A percentile compares a stretch with the other conserved stretches of the same genome.
phyloP scores from a whole-genome alignment of 192 early-diverging fungal species.

The Paraglomus brasilianum region DNA sequence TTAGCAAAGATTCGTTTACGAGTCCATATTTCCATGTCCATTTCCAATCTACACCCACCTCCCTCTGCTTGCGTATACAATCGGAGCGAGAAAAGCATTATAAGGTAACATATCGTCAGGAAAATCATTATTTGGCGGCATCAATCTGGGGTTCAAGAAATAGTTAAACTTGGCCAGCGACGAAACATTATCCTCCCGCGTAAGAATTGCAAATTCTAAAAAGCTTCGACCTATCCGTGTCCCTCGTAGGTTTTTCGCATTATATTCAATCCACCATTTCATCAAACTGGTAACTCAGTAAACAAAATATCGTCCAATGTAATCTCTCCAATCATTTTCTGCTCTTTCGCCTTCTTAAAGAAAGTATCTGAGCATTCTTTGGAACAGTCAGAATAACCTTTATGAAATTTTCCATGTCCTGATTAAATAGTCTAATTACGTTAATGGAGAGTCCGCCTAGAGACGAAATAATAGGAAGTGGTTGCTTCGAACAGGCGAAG shows the following conservation, averaged over 20 bases:
- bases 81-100: too few species aligned
- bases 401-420: constrained; percentile 58
- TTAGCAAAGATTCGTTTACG: too few species aligned
- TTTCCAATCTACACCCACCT: too few species aligned
- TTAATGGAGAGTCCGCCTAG: constrained; percentile 57
- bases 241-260: constrained; percentile 14
- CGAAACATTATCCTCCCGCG: constrained; percentile 36
- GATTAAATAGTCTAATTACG: constrained; percentile 62
- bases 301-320: constrained; percentile 66
- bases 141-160: constrained; percentile 50
- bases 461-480: constrained; percentile 67
- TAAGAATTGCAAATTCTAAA: constrained; percentile 50
- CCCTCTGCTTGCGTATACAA: too few species aligned
- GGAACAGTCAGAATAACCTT: constrained; percentile 64
- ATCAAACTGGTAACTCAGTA: constrained; percentile 62
- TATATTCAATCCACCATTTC: constrained; percentile 69
- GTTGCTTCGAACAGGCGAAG: constrained; percentile 44
- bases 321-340: constrained; percentile 49
- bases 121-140: constrained; percentile 8
- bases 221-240: constrained; percentile 43
- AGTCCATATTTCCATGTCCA: too few species aligned
- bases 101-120: not conserved
- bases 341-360: constrained; percentile 49
- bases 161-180: constrained; percentile 54
- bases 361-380: constrained; percentile 53